Conservation (phyloP, 257 asterid species). For the Ilex asprella region DNA sequence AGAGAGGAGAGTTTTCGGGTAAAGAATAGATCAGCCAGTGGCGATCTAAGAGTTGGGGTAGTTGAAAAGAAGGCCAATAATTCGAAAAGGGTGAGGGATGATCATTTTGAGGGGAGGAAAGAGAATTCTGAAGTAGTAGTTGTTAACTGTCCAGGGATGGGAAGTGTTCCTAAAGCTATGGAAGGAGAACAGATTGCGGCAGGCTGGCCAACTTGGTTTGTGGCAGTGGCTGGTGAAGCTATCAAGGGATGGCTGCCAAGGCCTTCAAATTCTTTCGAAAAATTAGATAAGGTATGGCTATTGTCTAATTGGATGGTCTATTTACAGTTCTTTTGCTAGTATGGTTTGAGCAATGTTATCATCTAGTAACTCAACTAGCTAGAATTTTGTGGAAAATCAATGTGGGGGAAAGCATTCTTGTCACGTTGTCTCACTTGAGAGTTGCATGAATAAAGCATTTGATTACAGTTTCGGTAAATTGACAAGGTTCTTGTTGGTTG, state of each 20-base stretch:
- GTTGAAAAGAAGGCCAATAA: slow-evolving; percentile 50
- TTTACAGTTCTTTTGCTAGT: not conserved
- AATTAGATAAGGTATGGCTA: slow-evolving; percentile 71
- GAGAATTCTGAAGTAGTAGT: slow-evolving; percentile 30
- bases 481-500: too few species aligned
- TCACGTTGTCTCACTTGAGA: not conserved
- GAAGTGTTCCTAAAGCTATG: slow-evolving; percentile 52
- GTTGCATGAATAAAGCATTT: not conserved
- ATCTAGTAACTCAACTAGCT: too few species aligned
- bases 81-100: slow-evolving; percentile 75
- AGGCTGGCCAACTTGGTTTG: slow-evolving; percentile 98
- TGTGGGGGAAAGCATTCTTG: not conserved
- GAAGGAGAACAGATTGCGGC: slow-evolving; percentile 88
- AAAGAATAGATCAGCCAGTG: slow-evolving; percentile 39
- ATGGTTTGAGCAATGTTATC: not conserved
- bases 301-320: slow-evolving; percentile 3
- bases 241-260: slow-evolving; percentile 88
- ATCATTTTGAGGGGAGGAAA: slow-evolving; percentile 39
- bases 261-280: slow-evolving; percentile 76
- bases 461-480: not conserved
- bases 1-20: slow-evolving; percentile 53
- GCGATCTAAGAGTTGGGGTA: slow-evolving; percentile 41
- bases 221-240: slow-evolving; percentile 82
- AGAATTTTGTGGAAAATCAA: too few species aligned
- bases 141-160: slow-evolving; percentile 37